phyloP scores from a whole-genome alignment of 306 rosid genomes.

The Quercus rubra region DNA sequence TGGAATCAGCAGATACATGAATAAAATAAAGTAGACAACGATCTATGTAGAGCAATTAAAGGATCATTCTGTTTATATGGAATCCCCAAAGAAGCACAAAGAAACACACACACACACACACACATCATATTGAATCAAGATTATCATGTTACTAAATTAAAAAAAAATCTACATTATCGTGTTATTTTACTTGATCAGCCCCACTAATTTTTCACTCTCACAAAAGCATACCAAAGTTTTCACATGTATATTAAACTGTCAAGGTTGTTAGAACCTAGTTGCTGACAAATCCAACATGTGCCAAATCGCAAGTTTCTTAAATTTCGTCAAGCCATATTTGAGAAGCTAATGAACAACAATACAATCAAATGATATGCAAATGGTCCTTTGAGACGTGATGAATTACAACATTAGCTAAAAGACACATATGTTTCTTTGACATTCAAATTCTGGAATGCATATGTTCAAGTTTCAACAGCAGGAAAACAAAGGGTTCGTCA shows the following conservation, averaged over 20 bases:
- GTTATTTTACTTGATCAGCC: background rate
- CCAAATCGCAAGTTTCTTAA: background rate
- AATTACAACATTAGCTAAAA: no score
- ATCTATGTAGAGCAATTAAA: background rate
- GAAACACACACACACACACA: background rate
- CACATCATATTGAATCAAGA: background rate
- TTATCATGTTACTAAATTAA: background rate
- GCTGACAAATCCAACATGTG: background rate
- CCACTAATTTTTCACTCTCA: background rate
- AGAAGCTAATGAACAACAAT: background rate
- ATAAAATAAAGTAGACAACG: background rate
- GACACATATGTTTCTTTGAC: no score
- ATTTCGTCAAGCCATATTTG: background rate
- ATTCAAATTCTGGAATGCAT: background rate
- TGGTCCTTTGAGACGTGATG: no score
- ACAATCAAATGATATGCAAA: background rate
- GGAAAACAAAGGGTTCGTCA: background rate
- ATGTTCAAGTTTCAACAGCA: background rate
- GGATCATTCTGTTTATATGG: background rate
- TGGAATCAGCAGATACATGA: constrained; percentile 17
- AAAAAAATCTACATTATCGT: no score
- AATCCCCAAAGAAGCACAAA: background rate
- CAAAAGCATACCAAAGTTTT: background rate
- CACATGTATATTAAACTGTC: background rate
- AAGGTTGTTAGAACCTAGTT: background rate